Evolutionary conservation across 2,329 filamentous ascomycete genomes (phyloP).

Genomic region (Cladophialophora immunda): DNA sequence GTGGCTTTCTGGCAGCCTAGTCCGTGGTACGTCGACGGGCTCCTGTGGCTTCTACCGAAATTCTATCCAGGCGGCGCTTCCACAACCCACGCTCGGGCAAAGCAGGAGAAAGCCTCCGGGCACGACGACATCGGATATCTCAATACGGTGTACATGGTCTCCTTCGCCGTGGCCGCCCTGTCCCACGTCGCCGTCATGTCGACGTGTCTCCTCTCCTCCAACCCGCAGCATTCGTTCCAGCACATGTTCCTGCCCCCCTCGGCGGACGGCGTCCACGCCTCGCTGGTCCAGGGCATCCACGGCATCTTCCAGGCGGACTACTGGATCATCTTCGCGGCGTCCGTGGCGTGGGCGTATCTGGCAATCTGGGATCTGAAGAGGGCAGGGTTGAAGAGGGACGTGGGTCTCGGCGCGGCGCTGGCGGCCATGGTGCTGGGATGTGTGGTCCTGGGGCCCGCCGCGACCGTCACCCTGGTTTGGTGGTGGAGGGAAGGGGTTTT

Average conservation of each 20-base stretch:
- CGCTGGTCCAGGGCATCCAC: constrained; percentile 38
- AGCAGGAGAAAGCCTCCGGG: neutral
- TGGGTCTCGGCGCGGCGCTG: constrained; percentile 16
- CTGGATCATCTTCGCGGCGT: constrained; percentile 36
- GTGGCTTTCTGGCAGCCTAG: constrained; percentile 42
- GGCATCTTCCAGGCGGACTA: constrained; percentile 43
- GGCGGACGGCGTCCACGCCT: constrained; percentile 18
- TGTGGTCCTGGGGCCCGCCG: constrained; percentile 39
- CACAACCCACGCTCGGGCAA: neutral
- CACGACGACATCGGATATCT: constrained; percentile 27
- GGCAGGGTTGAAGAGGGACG: constrained; percentile 32
- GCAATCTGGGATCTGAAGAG: constrained; percentile 41
- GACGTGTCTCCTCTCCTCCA: constrained; percentile 19
- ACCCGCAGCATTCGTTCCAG: constrained; percentile 31
- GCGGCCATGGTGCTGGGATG: constrained; percentile 29
- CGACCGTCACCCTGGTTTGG: constrained; percentile 39
- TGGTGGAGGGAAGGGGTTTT: constrained; percentile 39
- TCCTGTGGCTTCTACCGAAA: constrained; percentile 34
- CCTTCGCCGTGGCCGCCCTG: constrained; percentile 23
- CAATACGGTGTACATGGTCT: constrained; percentile 19
- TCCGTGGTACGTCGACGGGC: constrained; percentile 38
- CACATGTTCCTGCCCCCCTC: constrained; percentile 35
- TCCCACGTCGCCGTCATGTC: constrained; percentile 24
- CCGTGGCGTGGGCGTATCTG: constrained; percentile 37
- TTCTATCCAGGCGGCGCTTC: constrained; percentile 4